Conservation (phyloP, 257 asterid species). For the Capsicum pubescens region DNA sequence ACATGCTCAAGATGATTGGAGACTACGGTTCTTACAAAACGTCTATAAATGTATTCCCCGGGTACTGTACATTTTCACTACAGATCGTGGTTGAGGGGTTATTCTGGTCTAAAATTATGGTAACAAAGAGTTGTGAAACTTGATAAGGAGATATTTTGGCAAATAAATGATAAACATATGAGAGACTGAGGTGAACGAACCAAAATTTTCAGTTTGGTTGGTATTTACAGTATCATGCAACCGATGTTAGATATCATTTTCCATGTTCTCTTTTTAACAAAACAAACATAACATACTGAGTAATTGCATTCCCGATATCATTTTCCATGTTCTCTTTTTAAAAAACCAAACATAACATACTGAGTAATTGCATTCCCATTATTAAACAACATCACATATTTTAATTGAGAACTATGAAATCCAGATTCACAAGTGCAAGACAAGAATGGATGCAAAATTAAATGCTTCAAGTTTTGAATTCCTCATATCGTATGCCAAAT, state of each 20-base stretch:
- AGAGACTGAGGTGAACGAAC: not conserved
- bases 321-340: no score
- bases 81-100: not conserved
- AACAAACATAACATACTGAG: constrained; percentile 7
- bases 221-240: not conserved
- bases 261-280: not conserved
- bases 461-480: not conserved
- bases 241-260: not conserved
- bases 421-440: constrained; percentile 14
- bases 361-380: not conserved
- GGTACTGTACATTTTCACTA: not conserved
- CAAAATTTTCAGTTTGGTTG: no score
- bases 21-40: not conserved
- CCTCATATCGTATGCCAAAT: not conserved
- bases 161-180: not conserved
- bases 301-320: not conserved
- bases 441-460: not conserved
- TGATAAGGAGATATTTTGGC: not conserved
- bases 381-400: not conserved
- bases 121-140: not conserved
- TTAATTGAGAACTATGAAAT: not conserved
- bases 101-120: constrained; percentile 8
- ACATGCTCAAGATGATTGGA: not conserved
- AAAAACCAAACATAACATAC: constrained; percentile 13
- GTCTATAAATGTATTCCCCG: not conserved